Base-by-base conservation (phyloP, 345 rosid genomes). In the Cardamine occulta region DNA sequence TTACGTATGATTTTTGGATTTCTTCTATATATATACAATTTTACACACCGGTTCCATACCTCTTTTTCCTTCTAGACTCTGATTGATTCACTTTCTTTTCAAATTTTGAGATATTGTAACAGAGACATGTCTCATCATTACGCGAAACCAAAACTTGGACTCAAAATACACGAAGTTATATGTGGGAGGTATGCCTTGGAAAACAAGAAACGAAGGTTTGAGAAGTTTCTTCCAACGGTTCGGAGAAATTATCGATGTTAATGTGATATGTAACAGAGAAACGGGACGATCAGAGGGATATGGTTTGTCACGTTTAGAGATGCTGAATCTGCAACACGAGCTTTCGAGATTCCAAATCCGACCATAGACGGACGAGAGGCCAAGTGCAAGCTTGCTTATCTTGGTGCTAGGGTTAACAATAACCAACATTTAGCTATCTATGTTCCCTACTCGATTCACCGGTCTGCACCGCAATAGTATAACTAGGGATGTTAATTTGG, bases 371-470 rank as follows among this genome's bases (percentile, higher is more conserved):
- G 89, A 51, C 84, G 89, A 63, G 80, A 79, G 74, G 85, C 88
- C 10, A 87, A 83, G 74, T 89, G 91, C 76, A 86, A 84, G 35
- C 80, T 89, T 26, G 94, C 94, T 39, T 82, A 84, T 15, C 76
- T 77, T 49, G 61, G 72, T 67, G n/a, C 8, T 35, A 67, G 42
- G 11, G 11, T n/a, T 67, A n/a, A 37, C 51, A 26, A 23, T 12
- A n/a, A 55, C 28, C 53, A 54, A 54, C 58, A 12, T 24, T 2
- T 54, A 12, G n/a, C 29, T 51, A 23, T 15, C 34, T 26, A 13
- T 54, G 60, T 28, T 28, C 37, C 61, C 2, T 3, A 14, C 6
- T 55, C 19, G 35, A 1, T 34, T 8, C 37, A 24, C 34, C 18
- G 28, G 10, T 26, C 14, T 28, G 19, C 5, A 55, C 60, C 19